These are phyloP conservation scores for Pseudocercospora crystallina DNA, from an alignment of 2,329 filamentous ascomycete species.

Conservation along the genomic window DNA sequence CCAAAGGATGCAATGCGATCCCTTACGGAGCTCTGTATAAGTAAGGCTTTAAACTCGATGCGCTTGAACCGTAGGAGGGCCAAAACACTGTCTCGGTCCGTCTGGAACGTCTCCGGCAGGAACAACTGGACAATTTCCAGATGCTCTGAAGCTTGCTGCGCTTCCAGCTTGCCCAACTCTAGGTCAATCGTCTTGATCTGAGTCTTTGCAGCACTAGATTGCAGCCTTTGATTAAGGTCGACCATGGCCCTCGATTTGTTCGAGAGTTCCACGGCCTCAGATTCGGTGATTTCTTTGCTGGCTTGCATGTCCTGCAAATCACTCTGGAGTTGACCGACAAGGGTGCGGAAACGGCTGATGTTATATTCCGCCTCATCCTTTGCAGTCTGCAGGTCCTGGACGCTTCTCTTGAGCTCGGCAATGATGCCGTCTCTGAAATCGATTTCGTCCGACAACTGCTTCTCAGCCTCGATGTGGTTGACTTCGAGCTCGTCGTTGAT, in stretches of 20 bases:
- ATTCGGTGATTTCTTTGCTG: constrained; percentile 87
- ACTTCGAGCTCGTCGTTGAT: constrained; percentile 92
- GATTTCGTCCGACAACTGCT: constrained; percentile 90
- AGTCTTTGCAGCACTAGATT: constrained; percentile 83
- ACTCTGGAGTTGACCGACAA: constrained; percentile 80
- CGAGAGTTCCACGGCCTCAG: constrained; percentile 86
- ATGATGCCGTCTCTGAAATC: constrained; percentile 84
- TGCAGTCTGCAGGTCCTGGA: constrained; percentile 72
- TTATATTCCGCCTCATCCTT: constrained; percentile 90
- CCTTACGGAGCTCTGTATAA: constrained; percentile 75
- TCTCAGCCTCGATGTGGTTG: constrained; percentile 89
- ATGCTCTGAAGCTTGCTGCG: constrained; percentile 84
- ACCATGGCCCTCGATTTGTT: constrained; percentile 90
- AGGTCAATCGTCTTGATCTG: constrained; percentile 93
- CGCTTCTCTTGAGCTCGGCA: constrained; percentile 73
- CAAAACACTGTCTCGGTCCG: constrained; percentile 81
- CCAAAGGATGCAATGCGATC: constrained; percentile 71
- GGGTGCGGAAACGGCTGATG: constrained; percentile 80
- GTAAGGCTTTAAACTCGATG: constrained; percentile 80
- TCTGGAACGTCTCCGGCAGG: constrained; percentile 77
- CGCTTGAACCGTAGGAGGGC: constrained; percentile 85
- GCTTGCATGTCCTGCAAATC: constrained; percentile 91
- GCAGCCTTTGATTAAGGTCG: constrained; percentile 93
- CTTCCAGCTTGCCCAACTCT: constrained; percentile 81
- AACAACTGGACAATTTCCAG: constrained; percentile 86